A percentile compares a stretch with the other conserved stretches of the same genome.
Conservation (phyloP, 2,329 filamentous ascomycete species). For the Sphaerulina populicola region DNA sequence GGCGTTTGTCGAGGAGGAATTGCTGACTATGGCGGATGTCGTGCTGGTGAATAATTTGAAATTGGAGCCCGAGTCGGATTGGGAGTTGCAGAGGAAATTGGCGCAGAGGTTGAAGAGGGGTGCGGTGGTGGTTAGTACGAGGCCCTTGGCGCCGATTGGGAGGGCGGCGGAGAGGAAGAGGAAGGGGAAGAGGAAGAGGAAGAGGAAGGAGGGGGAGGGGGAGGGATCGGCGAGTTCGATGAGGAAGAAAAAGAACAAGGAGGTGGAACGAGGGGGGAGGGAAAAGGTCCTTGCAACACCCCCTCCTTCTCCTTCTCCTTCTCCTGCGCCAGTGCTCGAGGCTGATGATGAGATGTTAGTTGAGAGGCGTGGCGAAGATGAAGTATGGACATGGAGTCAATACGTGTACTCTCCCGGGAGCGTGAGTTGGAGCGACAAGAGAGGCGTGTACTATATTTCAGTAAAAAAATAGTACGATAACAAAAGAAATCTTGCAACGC, state of each 20-base stretch:
- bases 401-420: constrained; percentile 54
- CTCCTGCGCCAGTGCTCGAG: constrained; percentile 63
- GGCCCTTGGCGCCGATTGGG: constrained; percentile 75
- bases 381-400: constrained; percentile 65
- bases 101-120: constrained; percentile 73
- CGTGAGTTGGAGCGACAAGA: constrained; percentile 83
- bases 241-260: constrained; percentile 37
- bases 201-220: neutral
- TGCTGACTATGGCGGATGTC: constrained; percentile 74
- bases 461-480: constrained; percentile 43
- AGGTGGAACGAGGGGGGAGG: constrained; percentile 59
- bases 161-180: constrained; percentile 65
- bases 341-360: constrained; percentile 58
- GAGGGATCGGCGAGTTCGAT: constrained; percentile 52
- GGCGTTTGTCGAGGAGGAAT: constrained; percentile 53
- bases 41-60: constrained; percentile 97
- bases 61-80: constrained; percentile 78
- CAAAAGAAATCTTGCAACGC: too few species aligned
- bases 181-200: neutral
- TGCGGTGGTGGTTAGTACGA: constrained; percentile 78
- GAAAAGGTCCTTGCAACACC: neutral
- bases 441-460: constrained; percentile 78
- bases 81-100: constrained; percentile 73
- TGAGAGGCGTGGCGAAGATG: constrained; percentile 58
- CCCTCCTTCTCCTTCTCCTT: constrained; percentile 39